phyloP scores from a whole-genome alignment of 257 asterid genomes.

The Nicotiana otophora region DNA sequence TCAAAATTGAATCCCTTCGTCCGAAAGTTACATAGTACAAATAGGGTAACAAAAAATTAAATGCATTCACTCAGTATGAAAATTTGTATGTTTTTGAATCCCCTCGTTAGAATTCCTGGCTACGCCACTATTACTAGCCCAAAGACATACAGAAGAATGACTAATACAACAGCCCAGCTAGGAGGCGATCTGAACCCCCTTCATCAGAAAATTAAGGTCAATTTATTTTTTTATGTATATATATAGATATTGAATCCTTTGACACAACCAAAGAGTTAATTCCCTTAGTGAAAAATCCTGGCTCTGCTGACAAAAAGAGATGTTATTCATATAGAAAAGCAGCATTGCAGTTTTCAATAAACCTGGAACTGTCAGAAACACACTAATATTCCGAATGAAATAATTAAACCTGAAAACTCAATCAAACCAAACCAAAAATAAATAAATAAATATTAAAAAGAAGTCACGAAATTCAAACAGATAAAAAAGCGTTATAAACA shows the following conservation, averaged over 20 bases:
- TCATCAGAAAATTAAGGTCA: too few relatives aligned
- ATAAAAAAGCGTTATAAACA: neutral
- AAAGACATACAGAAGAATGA: neutral
- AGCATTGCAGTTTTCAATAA: neutral
- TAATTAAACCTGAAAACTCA: neutral
- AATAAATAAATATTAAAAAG: neutral
- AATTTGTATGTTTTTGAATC: too few relatives aligned
- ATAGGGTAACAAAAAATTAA: too few relatives aligned
- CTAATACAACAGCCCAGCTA: neutral
- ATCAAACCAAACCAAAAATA: neutral
- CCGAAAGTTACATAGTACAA: too few relatives aligned
- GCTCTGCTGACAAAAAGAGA: neutral
- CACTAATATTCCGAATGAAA: neutral
- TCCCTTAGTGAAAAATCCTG: too few relatives aligned
- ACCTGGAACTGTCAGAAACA: neutral
- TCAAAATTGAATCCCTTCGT: too few relatives aligned
- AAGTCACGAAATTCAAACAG: neutral
- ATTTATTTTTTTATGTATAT: too few relatives aligned
- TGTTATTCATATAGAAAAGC: neutral
- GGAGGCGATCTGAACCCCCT: too few relatives aligned
- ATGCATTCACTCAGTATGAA: too few relatives aligned
- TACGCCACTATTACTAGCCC: neutral
- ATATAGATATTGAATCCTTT: too few relatives aligned
- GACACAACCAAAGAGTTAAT: too few relatives aligned
- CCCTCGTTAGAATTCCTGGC: too few relatives aligned